Conservation (phyloP, 805 yeast species). For the Yarrowia sp. region DNA sequence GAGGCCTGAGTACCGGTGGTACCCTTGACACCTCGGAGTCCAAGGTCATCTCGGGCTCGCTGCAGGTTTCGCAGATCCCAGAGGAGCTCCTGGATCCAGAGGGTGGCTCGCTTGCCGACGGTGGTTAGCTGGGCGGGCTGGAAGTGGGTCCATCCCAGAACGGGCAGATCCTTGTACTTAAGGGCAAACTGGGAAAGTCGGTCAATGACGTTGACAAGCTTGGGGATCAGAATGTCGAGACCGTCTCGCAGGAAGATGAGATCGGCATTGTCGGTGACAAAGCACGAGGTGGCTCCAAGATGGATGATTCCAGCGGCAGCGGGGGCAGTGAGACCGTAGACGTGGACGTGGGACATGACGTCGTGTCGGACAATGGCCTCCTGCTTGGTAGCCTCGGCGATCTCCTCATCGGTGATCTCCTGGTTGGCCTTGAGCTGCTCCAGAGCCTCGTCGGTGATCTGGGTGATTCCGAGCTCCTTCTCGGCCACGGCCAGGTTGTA, state of each 20-base stretch:
- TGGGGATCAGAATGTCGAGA: constrained; percentile 87
- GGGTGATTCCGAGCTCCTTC: constrained; percentile 77
- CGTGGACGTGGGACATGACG: constrained; percentile 99
- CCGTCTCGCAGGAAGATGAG: constrained; percentile 95
- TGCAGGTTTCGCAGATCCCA: constrained; percentile 97
- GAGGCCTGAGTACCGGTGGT: constrained; percentile 99
- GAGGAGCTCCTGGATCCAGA: constrained; percentile 95
- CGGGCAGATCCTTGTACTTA: constrained; percentile 91
- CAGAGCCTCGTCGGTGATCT: constrained; percentile 88
- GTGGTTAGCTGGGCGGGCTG: constrained; percentile 99
- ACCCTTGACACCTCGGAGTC: constrained; percentile 97
- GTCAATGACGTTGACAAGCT: constrained; percentile 92
- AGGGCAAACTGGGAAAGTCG: constrained; percentile 84
- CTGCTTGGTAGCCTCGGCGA: constrained; percentile 81
- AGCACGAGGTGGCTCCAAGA: constrained; percentile 97
- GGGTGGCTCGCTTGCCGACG: constrained; percentile 95
- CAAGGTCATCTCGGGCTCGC: constrained; percentile 94
- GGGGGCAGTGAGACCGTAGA: constrained; percentile 88
- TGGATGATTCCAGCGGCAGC: constrained; percentile 97
- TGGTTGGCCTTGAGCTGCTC: constrained; percentile 77
- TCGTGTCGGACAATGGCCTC: constrained; percentile 98
- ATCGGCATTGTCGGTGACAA: constrained; percentile 96
- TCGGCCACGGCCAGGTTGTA: constrained; percentile 93
- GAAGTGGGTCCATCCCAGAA: constrained; percentile 98
- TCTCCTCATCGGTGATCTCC: constrained; percentile 87